phyloP scores from a whole-genome alignment of 23 red algal species.

The Gracilaria gracilis region DNA sequence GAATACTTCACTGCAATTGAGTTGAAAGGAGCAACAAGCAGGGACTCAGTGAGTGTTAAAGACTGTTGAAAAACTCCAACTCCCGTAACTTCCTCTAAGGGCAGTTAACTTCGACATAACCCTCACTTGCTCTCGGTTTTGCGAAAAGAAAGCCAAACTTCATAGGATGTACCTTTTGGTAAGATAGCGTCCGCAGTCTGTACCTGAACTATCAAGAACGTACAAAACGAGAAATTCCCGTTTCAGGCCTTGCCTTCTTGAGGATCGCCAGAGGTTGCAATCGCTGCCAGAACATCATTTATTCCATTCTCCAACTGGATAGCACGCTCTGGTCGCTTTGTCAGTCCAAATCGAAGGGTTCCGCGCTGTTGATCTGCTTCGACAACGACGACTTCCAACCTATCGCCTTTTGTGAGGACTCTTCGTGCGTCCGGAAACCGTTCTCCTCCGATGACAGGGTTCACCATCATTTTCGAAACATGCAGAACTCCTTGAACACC shows the following conservation, averaged over 20 bases:
- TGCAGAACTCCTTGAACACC: slow-evolving; percentile 57
- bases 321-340: neutral
- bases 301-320: slow-evolving; percentile 18
- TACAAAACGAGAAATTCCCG: neutral
- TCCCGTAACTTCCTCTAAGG: no score
- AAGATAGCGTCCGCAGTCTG: neutral
- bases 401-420: slow-evolving; percentile 28
- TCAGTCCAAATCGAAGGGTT: slow-evolving; percentile 55
- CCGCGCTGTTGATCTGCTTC: slow-evolving; percentile 31
- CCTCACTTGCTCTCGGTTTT: no score
- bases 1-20: no score
- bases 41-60: no score
- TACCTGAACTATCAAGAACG: neutral
- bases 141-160: no score
- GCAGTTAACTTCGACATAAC: no score
- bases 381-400: slow-evolving; percentile 33
- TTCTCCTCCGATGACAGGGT: neutral
- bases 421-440: slow-evolving; percentile 50
- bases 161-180: no score
- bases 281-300: slow-evolving; percentile 37
- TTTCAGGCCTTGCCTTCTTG: slow-evolving; percentile 9
- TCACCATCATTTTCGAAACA: slow-evolving; percentile 68
- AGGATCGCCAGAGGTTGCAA: neutral
- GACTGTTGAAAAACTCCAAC: no score
- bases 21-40: no score